phyloP scores from a whole-genome alignment of 257 asterid genomes.

The Ilex aquifolium region DNA sequence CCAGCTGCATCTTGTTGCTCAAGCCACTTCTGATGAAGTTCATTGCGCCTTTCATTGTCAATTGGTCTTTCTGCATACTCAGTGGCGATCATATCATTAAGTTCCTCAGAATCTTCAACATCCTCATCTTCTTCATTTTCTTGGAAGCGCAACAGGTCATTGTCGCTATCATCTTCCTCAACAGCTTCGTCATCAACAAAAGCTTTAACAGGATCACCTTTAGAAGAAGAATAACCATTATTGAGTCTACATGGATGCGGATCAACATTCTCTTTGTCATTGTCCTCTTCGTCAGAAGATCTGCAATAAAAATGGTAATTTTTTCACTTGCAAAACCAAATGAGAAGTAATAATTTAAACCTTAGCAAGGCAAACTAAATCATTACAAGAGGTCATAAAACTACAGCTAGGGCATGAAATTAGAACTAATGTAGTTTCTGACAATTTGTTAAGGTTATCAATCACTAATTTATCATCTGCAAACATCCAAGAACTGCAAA shows the following conservation, averaged over 20 bases:
- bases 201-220: slow-evolving; percentile 62
- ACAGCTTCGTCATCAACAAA: slow-evolving; percentile 96
- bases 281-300: slow-evolving; percentile 76
- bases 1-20: slow-evolving; percentile 97
- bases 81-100: slow-evolving; percentile 75
- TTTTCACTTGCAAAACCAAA: not conserved
- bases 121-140: slow-evolving; percentile 77
- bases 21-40: slow-evolving; percentile 96
- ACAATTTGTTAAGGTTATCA: not conserved
- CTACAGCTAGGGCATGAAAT: no score
- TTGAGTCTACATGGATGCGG: slow-evolving; percentile 32
- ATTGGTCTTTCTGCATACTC: slow-evolving; percentile 49
- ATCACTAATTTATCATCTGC: slow-evolving; percentile 3
- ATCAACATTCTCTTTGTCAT: slow-evolving; percentile 56
- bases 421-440: no score
- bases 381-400: no score
- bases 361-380: slow-evolving; percentile 1
- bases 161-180: slow-evolving; percentile 86
- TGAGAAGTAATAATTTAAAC: slow-evolving; percentile 1
- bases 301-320: slow-evolving; percentile 35
- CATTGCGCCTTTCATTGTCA: slow-evolving; percentile 69
- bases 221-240: slow-evolving; percentile 30
- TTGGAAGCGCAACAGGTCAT: slow-evolving; percentile 42
- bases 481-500: slow-evolving; percentile 6
- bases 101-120: slow-evolving; percentile 64